Evolutionary conservation across 768 basidiomycete species (phyloP), one percentile per base, ranked within the genome.

Genomic region (Auricularia cornea): DNA sequence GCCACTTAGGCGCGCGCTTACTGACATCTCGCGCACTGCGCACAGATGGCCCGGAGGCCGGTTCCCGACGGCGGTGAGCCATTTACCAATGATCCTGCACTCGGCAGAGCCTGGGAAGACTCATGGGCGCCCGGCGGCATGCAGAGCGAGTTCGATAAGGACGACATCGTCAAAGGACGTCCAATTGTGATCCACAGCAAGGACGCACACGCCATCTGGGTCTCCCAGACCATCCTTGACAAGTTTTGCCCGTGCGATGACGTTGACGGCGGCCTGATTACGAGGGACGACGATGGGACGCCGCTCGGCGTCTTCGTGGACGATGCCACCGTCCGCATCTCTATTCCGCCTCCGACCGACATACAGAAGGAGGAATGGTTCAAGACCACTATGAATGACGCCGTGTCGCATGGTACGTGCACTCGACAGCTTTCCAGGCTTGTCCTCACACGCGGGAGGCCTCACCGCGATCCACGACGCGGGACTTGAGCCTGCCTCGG

Each of bases 391-490:
- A 78, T 89, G 51, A 73, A 75, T 30, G 86, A 92, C 67, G 92
- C 88, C 0, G 76, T 94, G n/a, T 78, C 81, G 2, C 82, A 84
- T 62, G 96, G 96, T 57, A 11, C 8, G 28, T 57, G 54, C 8
- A 29, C 8, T 10, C 6, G 2, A 10, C 12, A 8, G 54, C 28
- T 31, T 10, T 16, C 28, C n/a, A n/a, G n/a, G n/a, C 16, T 57
- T 28, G 16, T 28, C 26, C 54, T 57, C 26, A 57, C 29, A 16
- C 28, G 4, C 28, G 26, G 26, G 10, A 57, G 54, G 54, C 1
- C 72, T 98, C 62, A 95, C 93, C 0, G 87, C 83, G 12, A 85
- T 98, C 23, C 94, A 97, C 63, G 94, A 98, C 70, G 95, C 95
- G 0, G 79, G 72, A 51, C 80, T 82, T 0, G 70, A 71, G 26